These are phyloP conservation scores for Trichophyton simii DNA, from an alignment of 2,329 filamentous ascomycete species.

Conservation along the genomic window DNA sequence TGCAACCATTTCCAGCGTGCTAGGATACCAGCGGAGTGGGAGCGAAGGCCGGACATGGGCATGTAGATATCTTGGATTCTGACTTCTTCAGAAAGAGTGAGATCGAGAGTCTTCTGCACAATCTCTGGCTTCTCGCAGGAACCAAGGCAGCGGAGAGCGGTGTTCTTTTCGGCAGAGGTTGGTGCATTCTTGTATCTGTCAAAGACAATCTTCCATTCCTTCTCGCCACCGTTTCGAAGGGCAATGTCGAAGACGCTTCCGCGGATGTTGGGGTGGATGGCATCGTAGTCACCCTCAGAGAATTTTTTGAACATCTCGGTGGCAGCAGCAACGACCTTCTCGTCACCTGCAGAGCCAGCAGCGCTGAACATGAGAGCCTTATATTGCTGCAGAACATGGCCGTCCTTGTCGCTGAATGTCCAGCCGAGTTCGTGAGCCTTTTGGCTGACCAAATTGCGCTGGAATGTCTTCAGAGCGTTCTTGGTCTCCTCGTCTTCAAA, in stretches of 20 bases:
- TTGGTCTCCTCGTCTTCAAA: slow-evolving; percentile 63
- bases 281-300: slow-evolving; percentile 60
- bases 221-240: slow-evolving; percentile 69
- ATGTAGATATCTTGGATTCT: slow-evolving; percentile 94
- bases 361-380: slow-evolving; percentile 81
- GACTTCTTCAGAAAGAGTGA: slow-evolving; percentile 67
- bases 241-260: slow-evolving; percentile 76
- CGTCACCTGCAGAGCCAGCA: slow-evolving; percentile 69
- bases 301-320: slow-evolving; percentile 87
- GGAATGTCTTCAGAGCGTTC: slow-evolving; percentile 71
- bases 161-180: slow-evolving; percentile 82
- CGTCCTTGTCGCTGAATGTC: slow-evolving; percentile 72
- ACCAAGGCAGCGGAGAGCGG: slow-evolving; percentile 70
- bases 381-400: slow-evolving; percentile 86
- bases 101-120: slow-evolving; percentile 64
- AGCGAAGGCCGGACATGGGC: slow-evolving; percentile 65
- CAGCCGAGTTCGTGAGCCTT: slow-evolving; percentile 83
- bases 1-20: slow-evolving; percentile 75
- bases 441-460: slow-evolving; percentile 60
- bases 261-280: slow-evolving; percentile 84
- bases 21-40: slow-evolving; percentile 63
- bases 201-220: slow-evolving; percentile 70
- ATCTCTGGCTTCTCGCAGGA: slow-evolving; percentile 64
- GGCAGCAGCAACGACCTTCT: slow-evolving; percentile 63
- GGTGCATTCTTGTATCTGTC: slow-evolving; percentile 62